A percentile compares a stretch with the other conserved stretches of the same genome.
Conservation (phyloP, 768 basidiomycete species). For the Gymnopilus dilepis region DNA sequence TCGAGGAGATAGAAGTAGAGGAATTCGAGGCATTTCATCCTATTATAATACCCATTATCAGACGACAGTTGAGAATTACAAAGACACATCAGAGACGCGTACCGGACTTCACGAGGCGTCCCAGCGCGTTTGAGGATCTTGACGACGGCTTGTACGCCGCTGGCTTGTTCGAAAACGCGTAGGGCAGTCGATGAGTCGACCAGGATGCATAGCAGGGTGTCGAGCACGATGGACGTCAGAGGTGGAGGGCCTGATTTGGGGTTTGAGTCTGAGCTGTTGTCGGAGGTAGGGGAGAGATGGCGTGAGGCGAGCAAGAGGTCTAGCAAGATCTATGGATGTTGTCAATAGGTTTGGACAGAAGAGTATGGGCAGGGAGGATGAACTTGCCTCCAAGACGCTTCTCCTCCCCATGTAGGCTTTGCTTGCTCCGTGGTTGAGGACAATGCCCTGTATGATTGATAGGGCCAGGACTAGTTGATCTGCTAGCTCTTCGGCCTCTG, state of each 20-base stretch:
- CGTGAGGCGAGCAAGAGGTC: constrained; percentile 74
- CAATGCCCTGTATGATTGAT: constrained; percentile 77
- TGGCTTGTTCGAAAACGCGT: constrained; percentile 77
- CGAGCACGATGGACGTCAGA: constrained; percentile 78
- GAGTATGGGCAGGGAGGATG: neutral
- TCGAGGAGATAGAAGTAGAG: constrained; percentile 94
- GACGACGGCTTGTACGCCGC: constrained; percentile 84
- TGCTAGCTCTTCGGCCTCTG: constrained; percentile 54
- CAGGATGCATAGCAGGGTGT: constrained; percentile 86
- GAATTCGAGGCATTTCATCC: constrained; percentile 97
- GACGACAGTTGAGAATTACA: too few relatives aligned
- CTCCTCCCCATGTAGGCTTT: constrained; percentile 74
- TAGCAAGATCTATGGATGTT: constrained; percentile 61
- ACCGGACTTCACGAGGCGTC: constrained; percentile 90
- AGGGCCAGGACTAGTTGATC: constrained; percentile 63
- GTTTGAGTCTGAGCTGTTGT: constrained; percentile 32
- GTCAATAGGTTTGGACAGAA: neutral
- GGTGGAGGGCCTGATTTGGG: constrained; percentile 36
- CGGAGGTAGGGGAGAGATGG: constrained; percentile 51
- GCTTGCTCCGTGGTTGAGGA: constrained; percentile 68
- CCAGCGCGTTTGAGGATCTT: constrained; percentile 85
- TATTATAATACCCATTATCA: too few relatives aligned
- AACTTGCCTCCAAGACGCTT: constrained; percentile 68
- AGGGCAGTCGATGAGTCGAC: constrained; percentile 82
- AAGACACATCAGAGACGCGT: constrained; percentile 24